Percentiles rank a stretch among this genome's conserved stretches.
phyloP scores from a whole-genome alignment of 106 monocot species.

The Alisma plantagoaquatica region DNA sequence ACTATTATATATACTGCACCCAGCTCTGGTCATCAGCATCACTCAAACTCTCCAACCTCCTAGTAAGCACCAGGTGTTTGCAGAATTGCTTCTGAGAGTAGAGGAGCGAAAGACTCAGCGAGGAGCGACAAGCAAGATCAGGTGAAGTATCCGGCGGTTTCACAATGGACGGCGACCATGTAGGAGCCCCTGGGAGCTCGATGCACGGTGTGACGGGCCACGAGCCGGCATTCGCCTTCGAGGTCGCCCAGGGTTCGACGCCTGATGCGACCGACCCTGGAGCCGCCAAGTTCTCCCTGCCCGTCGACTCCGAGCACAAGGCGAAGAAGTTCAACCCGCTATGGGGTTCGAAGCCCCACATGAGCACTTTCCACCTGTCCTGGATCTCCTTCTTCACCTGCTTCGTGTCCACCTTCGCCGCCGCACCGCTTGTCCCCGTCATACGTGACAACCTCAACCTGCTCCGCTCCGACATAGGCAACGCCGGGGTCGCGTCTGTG shows the following conservation, averaged over 20 bases:
- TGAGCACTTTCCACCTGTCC: constrained; percentile 81
- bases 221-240: constrained; percentile 1
- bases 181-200: not conserved
- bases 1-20: too few relatives aligned
- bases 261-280: too few relatives aligned
- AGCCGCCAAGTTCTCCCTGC: constrained; percentile 43
- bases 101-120: too few relatives aligned
- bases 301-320: constrained; percentile 76
- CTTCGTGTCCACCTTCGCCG: constrained; percentile 77
- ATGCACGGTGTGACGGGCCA: not conserved
- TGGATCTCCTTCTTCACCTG: constrained; percentile 86
- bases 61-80: too few relatives aligned
- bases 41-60: too few relatives aligned
- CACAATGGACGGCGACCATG: too few relatives aligned
- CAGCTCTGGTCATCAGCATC: too few relatives aligned
- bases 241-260: constrained; percentile 1
- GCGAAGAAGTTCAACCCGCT: constrained; percentile 39
- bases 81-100: too few relatives aligned
- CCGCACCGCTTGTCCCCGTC: constrained; percentile 68
- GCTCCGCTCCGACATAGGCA: constrained; percentile 53
- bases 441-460: constrained; percentile 78
- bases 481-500: constrained; percentile 76
- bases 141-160: too few relatives aligned
- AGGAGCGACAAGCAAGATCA: too few relatives aligned
- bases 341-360: constrained; percentile 57